A percentile compares a stretch with the other conserved stretches of the same genome.
Evolutionary conservation across 805 yeast genomes (phyloP).

Genomic region (Cyberlindnera galapagoensis): DNA sequence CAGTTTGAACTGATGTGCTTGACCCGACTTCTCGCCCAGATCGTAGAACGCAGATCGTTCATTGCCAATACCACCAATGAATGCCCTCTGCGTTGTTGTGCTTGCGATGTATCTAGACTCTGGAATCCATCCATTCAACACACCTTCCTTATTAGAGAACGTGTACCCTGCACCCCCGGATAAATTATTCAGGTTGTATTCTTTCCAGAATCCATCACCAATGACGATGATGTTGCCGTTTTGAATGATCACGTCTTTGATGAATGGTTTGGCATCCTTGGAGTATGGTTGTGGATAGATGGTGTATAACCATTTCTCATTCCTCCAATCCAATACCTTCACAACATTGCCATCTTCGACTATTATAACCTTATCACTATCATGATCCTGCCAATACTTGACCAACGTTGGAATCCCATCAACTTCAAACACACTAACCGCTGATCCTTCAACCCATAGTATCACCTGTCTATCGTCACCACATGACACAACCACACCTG

Average conservation of each 20-base stretch:
- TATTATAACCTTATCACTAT: slow-evolving; percentile 26
- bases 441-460: slow-evolving; percentile 24
- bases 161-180: slow-evolving; percentile 32
- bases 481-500: slow-evolving; percentile 24
- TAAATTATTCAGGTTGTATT: slow-evolving; percentile 20
- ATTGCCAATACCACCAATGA: slow-evolving; percentile 18
- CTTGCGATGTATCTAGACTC: slow-evolving; percentile 15
- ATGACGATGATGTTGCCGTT: slow-evolving; percentile 24
- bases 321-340: slow-evolving; percentile 29
- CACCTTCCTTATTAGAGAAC: slow-evolving; percentile 10
- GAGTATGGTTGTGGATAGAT: slow-evolving; percentile 26
- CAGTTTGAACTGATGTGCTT: slow-evolving; percentile 18
- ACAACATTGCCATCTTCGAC: slow-evolving; percentile 28
- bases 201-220: slow-evolving; percentile 31
- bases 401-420: slow-evolving; percentile 23
- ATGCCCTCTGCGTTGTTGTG: slow-evolving; percentile 5
- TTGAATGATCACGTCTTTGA: slow-evolving; percentile 18
- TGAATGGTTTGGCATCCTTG: slow-evolving; percentile 7
- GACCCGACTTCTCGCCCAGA: slow-evolving; percentile 13
- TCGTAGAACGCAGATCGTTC: slow-evolving; percentile 22
- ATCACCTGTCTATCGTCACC: slow-evolving; percentile 27
- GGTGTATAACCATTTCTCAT: slow-evolving; percentile 23
- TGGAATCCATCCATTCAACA: slow-evolving; percentile 19
- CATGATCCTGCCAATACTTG: slow-evolving; percentile 28
- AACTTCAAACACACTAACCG: slow-evolving; percentile 6